These are phyloP conservation scores for Prunus fruticosa DNA, from an alignment of 306 rosid genomes.

Conservation along the genomic window DNA sequence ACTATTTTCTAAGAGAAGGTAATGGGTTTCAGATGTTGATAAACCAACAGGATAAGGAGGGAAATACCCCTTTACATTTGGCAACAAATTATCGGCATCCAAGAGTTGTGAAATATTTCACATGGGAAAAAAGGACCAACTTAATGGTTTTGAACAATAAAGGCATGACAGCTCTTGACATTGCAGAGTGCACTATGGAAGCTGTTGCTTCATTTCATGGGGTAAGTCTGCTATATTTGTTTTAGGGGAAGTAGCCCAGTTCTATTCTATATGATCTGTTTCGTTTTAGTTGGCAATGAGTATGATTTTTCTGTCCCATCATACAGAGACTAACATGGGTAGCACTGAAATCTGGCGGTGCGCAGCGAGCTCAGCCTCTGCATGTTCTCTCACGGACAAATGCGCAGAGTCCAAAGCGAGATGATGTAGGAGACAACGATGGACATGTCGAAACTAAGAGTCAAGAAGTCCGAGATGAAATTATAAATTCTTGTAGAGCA, in stretches of 20 bases:
- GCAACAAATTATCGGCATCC: conserved; percentile 1
- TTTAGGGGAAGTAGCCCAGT: too few species aligned
- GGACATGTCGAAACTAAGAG: background rate
- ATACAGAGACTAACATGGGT: conserved; percentile 2
- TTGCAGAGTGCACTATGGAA: background rate
- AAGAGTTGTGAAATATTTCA: background rate
- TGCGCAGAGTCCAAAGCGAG: background rate
- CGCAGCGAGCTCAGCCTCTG: conserved; percentile 1
- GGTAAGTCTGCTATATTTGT: background rate
- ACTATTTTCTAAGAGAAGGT: too few species aligned
- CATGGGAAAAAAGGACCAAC: background rate
- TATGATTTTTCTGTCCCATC: too few species aligned
- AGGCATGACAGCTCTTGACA: conserved; percentile 1
- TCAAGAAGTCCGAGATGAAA: too few species aligned
- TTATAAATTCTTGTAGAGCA: too few species aligned
- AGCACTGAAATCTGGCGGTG: conserved; percentile 14
- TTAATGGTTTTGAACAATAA: background rate
- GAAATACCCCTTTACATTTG: conserved; percentile 39
- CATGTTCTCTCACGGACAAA: background rate
- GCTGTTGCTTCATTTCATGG: background rate
- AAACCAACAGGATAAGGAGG: conserved; percentile 9
- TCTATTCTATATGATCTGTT: too few species aligned
- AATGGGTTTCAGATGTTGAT: background rate
- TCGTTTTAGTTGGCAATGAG: too few species aligned
- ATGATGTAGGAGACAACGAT: background rate